Conservation (phyloP, 2,329 filamentous ascomycete species). For the Pyricularia pennisetigena region DNA sequence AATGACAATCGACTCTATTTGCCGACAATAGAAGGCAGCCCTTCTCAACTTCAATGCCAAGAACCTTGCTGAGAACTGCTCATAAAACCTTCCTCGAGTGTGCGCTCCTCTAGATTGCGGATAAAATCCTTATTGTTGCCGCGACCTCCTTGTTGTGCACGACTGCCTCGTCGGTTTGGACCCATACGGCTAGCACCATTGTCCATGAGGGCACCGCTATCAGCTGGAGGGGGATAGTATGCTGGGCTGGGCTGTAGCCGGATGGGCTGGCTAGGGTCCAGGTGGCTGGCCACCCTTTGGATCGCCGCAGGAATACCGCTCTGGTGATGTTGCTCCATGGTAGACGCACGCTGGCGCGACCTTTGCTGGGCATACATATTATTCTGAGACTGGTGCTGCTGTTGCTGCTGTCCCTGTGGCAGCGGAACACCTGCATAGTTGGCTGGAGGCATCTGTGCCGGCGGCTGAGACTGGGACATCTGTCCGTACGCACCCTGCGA, state of each 20-base stretch:
- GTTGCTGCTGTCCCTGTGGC: not conserved
- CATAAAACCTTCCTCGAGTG: slow-evolving; percentile 87
- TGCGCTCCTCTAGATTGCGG: slow-evolving; percentile 86
- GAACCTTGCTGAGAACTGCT: slow-evolving; percentile 38
- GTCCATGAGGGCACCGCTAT: slow-evolving; percentile 61
- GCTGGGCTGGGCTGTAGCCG: slow-evolving; percentile 90
- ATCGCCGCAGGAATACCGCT: slow-evolving; percentile 88
- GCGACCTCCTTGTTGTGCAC: slow-evolving; percentile 50
- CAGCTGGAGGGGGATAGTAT: slow-evolving; percentile 89
- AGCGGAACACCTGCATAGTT: slow-evolving; percentile 46
- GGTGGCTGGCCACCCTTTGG: slow-evolving; percentile 88
- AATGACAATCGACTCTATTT: not conserved
- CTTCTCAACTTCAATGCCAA: slow-evolving; percentile 51
- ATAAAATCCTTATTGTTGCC: slow-evolving; percentile 78
- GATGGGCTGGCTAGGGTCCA: slow-evolving; percentile 91
- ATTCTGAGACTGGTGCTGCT: not conserved
- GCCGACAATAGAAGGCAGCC: not conserved
- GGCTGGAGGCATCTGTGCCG: slow-evolving; percentile 53
- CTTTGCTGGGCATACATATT: slow-evolving; percentile 58
- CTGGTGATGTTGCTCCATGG: slow-evolving; percentile 81
- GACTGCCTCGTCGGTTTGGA: slow-evolving; percentile 64
- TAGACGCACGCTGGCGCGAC: slow-evolving; percentile 81
- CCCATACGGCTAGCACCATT: slow-evolving; percentile 35
- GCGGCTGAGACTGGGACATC: slow-evolving; percentile 60
- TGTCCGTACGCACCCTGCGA: slow-evolving; percentile 63